These are phyloP conservation scores for Aureobasidium mangrovei DNA, from an alignment of 2,329 filamentous ascomycete genomes.

Conservation along the genomic window DNA sequence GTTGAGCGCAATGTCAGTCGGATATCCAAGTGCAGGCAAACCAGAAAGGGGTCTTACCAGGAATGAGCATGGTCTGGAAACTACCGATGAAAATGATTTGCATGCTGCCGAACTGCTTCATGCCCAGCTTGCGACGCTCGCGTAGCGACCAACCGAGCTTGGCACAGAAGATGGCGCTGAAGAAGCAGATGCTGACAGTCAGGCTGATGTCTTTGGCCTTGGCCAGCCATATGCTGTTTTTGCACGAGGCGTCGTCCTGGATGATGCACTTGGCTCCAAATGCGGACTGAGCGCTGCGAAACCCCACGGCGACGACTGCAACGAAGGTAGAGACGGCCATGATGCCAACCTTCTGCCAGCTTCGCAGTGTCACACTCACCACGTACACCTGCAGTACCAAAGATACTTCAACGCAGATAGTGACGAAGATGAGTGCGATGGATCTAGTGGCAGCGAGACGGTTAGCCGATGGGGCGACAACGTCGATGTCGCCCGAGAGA, in stretches of 20 bases:
- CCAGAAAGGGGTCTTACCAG: slow-evolving; percentile 42
- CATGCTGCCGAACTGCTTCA: slow-evolving; percentile 55
- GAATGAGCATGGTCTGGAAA: slow-evolving; percentile 56
- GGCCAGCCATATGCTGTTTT: slow-evolving; percentile 18
- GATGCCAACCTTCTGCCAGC: slow-evolving; percentile 38
- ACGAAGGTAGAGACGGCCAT: slow-evolving; percentile 41
- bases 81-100: slow-evolving; percentile 60
- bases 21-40: neutral
- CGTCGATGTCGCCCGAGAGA: slow-evolving; percentile 35
- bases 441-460: slow-evolving; percentile 37
- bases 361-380: slow-evolving; percentile 44
- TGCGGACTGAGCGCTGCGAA: slow-evolving; percentile 46
- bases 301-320: slow-evolving; percentile 43
- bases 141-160: slow-evolving; percentile 53
- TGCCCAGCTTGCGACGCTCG: slow-evolving; percentile 47
- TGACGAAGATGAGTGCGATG: slow-evolving; percentile 44
- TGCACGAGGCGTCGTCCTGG: slow-evolving; percentile 13
- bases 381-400: slow-evolving; percentile 55
- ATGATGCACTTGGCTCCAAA: slow-evolving; percentile 32
- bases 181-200: slow-evolving; percentile 52
- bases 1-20: slow-evolving; percentile 7
- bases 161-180: slow-evolving; percentile 51
- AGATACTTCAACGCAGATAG: slow-evolving; percentile 48
- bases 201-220: slow-evolving; percentile 36
- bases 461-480: slow-evolving; percentile 16